Percentiles rank a stretch among this genome's conserved stretches.
These are phyloP conservation scores for Nitzschia palea DNA, from an alignment of 108 stramenopile species.

Conservation along the genomic window DNA sequence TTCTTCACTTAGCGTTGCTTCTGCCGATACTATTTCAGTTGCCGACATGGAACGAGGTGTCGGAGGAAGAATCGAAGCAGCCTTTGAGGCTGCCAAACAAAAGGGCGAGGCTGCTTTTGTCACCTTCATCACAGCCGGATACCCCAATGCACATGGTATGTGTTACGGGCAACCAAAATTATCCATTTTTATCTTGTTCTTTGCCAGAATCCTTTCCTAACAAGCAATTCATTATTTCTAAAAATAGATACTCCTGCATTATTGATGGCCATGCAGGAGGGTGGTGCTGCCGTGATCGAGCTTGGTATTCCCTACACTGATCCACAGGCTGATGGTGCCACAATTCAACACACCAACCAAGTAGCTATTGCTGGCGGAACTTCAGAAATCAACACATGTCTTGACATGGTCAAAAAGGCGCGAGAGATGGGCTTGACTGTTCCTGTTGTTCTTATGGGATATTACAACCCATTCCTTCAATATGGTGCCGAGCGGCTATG, in stretches of 20 bases:
- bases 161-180: neutral
- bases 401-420: conserved; percentile 86
- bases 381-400: conserved; percentile 75
- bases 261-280: conserved; percentile 93
- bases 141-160: conserved; percentile 76
- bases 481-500: conserved; percentile 92
- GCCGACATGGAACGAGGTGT: conserved; percentile 66
- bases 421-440: conserved; percentile 91
- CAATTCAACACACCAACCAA: conserved; percentile 94
- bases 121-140: conserved; percentile 89
- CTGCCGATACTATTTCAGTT: conserved; percentile 16
- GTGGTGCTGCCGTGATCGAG: conserved; percentile 95
- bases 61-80: conserved; percentile 79
- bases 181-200: no score
- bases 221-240: neutral
- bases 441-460: conserved; percentile 98
- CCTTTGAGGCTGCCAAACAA: conserved; percentile 80
- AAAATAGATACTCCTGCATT: conserved; percentile 88
- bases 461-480: conserved; percentile 97
- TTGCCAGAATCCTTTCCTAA: neutral
- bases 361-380: conserved; percentile 92
- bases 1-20: neutral
- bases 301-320: conserved; percentile 98
- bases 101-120: conserved; percentile 86
- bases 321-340: conserved; percentile 98